Percentiles rank a stretch among this genome's conserved stretches.
Evolutionary conservation across 2,329 filamentous ascomycete genomes (phyloP).

Genomic region (Fusarium acutatum): DNA sequence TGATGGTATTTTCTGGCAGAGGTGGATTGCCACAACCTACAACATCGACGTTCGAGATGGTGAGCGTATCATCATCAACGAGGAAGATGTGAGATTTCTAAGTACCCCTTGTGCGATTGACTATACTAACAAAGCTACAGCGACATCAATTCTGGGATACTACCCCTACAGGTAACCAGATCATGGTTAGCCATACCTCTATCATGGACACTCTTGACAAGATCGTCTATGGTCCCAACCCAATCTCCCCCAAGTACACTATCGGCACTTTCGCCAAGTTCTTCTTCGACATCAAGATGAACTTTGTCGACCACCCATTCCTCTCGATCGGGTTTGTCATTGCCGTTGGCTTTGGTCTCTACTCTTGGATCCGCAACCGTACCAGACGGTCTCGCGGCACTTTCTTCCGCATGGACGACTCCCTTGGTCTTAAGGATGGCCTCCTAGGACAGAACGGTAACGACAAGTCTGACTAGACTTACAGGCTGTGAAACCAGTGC

Average conservation of each 20-base stretch:
- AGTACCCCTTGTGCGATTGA: too few species aligned
- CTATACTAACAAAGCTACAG: slow-evolving; percentile 58
- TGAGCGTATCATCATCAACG: slow-evolving; percentile 94
- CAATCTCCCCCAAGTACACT: slow-evolving; percentile 81
- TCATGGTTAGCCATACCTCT: slow-evolving; percentile 86
- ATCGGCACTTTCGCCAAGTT: slow-evolving; percentile 75
- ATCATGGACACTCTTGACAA: slow-evolving; percentile 88
- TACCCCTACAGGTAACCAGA: slow-evolving; percentile 87
- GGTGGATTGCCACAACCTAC: slow-evolving; percentile 95
- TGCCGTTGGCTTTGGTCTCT: slow-evolving; percentile 61
- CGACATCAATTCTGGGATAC: slow-evolving; percentile 95
- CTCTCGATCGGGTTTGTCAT: slow-evolving; percentile 66
- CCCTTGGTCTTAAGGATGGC: slow-evolving; percentile 69
- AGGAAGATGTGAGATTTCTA: slow-evolving; percentile 81
- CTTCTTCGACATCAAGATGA: slow-evolving; percentile 71
- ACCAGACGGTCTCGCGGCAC: slow-evolving; percentile 63
- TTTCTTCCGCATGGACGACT: slow-evolving; percentile 70
- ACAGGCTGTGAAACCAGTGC: background rate
- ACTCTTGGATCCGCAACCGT: slow-evolving; percentile 64
- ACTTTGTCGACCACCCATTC: slow-evolving; percentile 67
- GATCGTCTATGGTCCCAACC: slow-evolving; percentile 72
- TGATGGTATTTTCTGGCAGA: slow-evolving; percentile 95
- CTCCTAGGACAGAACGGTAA: slow-evolving; percentile 60
- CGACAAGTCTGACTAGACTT: slow-evolving; percentile 47
- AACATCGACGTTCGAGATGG: slow-evolving; percentile 88